A percentile compares a stretch with the other conserved stretches of the same genome.
Evolutionary conservation across 306 rosid species (phyloP).

Genomic region (Abrus pulchellus): DNA sequence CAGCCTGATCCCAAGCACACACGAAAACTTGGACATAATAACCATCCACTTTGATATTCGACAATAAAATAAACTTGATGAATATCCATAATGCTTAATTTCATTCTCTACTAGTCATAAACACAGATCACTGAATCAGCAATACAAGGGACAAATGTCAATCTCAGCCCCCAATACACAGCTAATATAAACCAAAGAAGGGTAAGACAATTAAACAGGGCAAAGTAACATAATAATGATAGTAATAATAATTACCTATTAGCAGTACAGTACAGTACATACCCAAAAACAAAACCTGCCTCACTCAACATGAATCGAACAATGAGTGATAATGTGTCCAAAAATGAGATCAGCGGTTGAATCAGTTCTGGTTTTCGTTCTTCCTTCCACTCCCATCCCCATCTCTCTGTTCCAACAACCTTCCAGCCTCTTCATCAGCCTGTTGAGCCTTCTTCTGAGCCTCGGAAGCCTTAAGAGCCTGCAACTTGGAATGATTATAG

Average conservation of each 20-base stretch:
- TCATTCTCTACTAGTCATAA: slow-evolving; percentile 52
- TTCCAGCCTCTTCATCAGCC: slow-evolving; percentile 90
- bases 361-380: slow-evolving; percentile 73
- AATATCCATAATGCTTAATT: slow-evolving; percentile 47
- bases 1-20: slow-evolving; percentile 20
- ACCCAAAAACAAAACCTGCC: slow-evolving; percentile 49
- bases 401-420: slow-evolving; percentile 82
- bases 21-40: background rate
- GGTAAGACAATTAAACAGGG: slow-evolving; percentile 6
- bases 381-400: slow-evolving; percentile 72
- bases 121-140: slow-evolving; percentile 37
- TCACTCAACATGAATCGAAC: slow-evolving; percentile 38
- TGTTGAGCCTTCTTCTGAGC: slow-evolving; percentile 89
- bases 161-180: slow-evolving; percentile 42
- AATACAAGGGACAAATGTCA: slow-evolving; percentile 38
- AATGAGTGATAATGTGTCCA: slow-evolving; percentile 22
- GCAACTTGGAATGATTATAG: slow-evolving; percentile 91
- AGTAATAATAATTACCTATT: slow-evolving; percentile 41
- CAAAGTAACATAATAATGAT: slow-evolving; percentile 37
- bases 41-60: background rate
- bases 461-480: slow-evolving; percentile 88
- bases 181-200: slow-evolving; percentile 16
- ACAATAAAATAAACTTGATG: slow-evolving; percentile 10
- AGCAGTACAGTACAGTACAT: slow-evolving; percentile 38
- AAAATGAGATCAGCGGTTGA: slow-evolving; percentile 44